phyloP scores from a whole-genome alignment of 805 yeast species.

The Priceomyces castillae region DNA sequence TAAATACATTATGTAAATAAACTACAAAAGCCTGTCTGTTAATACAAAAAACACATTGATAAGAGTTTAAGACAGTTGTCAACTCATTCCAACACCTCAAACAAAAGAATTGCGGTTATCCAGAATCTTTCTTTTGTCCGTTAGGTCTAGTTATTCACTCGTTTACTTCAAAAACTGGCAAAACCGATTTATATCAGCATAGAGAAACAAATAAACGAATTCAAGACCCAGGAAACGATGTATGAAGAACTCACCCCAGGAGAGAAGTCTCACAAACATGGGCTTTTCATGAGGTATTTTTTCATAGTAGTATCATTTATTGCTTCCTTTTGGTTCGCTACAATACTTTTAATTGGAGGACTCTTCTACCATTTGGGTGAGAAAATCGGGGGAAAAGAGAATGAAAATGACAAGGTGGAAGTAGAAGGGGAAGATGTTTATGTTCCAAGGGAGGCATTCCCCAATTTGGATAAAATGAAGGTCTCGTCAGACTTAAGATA shows the following conservation, averaged over 20 bases:
- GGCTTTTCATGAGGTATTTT: constrained; percentile 16
- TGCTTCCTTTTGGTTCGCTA: constrained; percentile 28
- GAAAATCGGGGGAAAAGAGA: constrained; percentile 28
- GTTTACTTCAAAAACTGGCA: background rate
- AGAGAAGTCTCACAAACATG: constrained; percentile 21
- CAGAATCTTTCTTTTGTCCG: background rate
- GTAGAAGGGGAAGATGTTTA: constrained; percentile 22
- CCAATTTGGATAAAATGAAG: constrained; percentile 32
- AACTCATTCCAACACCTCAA: too few relatives aligned
- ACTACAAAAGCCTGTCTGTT: too few relatives aligned
- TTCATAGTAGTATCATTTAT: constrained; percentile 24
- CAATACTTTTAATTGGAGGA: constrained; percentile 24
- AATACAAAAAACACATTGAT: too few relatives aligned
- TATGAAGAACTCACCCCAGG: constrained; percentile 23
- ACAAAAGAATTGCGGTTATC: too few relatives aligned
- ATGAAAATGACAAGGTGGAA: constrained; percentile 22
- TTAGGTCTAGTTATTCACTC: too few relatives aligned
- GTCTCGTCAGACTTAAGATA: constrained; percentile 51
- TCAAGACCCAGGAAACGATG: constrained; percentile 8
- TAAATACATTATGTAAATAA: too few relatives aligned
- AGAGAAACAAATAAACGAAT: background rate
- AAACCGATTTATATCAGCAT: background rate
- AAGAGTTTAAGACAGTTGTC: too few relatives aligned
- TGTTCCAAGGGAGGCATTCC: constrained; percentile 33
- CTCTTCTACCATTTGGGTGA: constrained; percentile 29